A percentile compares a stretch with the other conserved stretches of the same genome.
These are phyloP conservation scores for Fusarium metavorans DNA, from an alignment of 2,329 filamentous ascomycete genomes.

Conservation along the genomic window DNA sequence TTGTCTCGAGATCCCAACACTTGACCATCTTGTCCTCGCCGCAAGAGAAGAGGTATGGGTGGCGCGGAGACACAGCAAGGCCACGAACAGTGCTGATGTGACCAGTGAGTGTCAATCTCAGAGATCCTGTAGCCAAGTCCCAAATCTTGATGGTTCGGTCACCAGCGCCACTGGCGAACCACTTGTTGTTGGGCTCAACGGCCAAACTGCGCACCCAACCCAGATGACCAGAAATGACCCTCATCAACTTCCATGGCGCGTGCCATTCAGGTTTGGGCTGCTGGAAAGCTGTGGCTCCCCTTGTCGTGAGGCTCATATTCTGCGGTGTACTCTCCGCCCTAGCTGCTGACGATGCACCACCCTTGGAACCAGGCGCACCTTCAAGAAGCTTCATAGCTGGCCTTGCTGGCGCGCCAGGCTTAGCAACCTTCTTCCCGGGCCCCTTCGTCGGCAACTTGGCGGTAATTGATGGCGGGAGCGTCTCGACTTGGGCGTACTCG, in stretches of 20 bases:
- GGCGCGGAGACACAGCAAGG: constrained; percentile 89
- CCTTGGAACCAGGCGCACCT: constrained; percentile 50
- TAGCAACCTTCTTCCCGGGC: constrained; percentile 53
- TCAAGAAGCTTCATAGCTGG: constrained; percentile 56
- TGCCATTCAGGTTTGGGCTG: constrained; percentile 91
- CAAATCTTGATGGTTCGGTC: constrained; percentile 99
- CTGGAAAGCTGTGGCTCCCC: constrained; percentile 47
- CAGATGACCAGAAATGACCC: constrained; percentile 95
- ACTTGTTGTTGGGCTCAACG: constrained; percentile 95
- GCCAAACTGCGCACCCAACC: constrained; percentile 93
- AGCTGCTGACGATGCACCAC: constrained; percentile 44
- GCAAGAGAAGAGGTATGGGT: constrained; percentile 97
- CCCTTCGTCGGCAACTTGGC: constrained; percentile 76
- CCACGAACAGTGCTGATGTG: constrained; percentile 95
- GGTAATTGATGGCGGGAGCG: constrained; percentile 81
- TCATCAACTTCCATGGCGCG: constrained; percentile 97
- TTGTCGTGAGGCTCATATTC: constrained; percentile 49
- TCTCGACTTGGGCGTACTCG: constrained; percentile 84
- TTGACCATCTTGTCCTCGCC: constrained; percentile 99
- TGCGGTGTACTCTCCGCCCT: constrained; percentile 37
- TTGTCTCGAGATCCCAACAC: constrained; percentile 99
- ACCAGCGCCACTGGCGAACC: constrained; percentile 95
- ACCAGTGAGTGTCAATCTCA: constrained; percentile 88
- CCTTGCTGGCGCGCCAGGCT: constrained; percentile 59
- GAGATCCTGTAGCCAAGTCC: constrained; percentile 90